phyloP scores from a whole-genome alignment of 2,329 filamentous ascomycete genomes.

The Pyrenochaeta sp. region DNA sequence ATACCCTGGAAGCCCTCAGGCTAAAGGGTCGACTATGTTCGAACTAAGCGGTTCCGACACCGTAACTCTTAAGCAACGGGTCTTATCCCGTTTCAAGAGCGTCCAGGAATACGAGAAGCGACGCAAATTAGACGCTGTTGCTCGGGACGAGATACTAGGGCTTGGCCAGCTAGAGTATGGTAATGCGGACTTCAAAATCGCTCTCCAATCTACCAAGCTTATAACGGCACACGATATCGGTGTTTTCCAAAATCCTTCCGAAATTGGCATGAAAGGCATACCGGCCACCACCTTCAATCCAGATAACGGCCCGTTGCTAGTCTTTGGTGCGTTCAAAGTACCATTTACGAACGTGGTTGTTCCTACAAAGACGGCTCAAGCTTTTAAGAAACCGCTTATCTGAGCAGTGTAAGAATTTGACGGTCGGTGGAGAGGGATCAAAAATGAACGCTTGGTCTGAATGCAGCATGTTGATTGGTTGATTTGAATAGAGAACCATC shows the following conservation, averaged over 20 bases:
- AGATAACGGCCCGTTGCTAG: slow-evolving; percentile 3
- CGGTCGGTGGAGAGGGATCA: not conserved
- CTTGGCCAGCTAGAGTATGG: slow-evolving; percentile 21
- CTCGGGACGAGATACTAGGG: not conserved
- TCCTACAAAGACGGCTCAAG: slow-evolving; percentile 2
- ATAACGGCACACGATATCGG: slow-evolving; percentile 15
- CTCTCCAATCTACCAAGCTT: slow-evolving; percentile 3
- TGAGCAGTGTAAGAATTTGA: not conserved
- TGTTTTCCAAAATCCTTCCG: slow-evolving; percentile 6
- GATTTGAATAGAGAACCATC: too few species aligned
- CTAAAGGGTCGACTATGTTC: slow-evolving; percentile 7
- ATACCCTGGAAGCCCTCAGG: not conserved
- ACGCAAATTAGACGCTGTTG: slow-evolving; percentile 5
- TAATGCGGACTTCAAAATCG: slow-evolving; percentile 16
- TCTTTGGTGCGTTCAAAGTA: slow-evolving; percentile 16
- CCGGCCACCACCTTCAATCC: not conserved
- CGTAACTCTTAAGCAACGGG: slow-evolving; percentile 9
- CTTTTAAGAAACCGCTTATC: not conserved
- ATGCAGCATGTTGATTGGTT: not conserved
- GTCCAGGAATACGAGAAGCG: slow-evolving; percentile 17
- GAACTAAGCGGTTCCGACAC: not conserved
- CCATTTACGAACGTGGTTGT: slow-evolving; percentile 3
- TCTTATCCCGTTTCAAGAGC: slow-evolving; percentile 16
- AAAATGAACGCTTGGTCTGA: not conserved
- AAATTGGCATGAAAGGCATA: slow-evolving; percentile 2